Evolutionary conservation across 1,284 basidiomycete species (phyloP), one percentile per base, ranked within the genome.

Genomic region (Butyriboletus appendiculatus): DNA sequence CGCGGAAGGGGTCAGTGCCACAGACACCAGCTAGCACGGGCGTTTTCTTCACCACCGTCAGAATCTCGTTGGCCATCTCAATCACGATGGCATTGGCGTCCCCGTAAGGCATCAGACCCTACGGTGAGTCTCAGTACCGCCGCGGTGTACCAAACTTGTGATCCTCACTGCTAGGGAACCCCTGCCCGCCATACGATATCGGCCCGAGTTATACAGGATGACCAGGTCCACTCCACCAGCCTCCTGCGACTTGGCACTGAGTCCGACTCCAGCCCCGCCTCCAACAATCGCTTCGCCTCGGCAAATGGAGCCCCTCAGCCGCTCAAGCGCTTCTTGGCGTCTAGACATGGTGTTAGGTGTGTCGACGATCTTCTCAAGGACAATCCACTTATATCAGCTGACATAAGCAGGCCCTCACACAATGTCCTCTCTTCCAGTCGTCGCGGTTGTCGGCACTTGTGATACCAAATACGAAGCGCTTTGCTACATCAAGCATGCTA

Each of bases 71-170:
- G 9, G 60, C 66, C 67, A 71, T 69, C 28, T 69, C 67, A 8
- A 70, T 49, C 58, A 71, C 58, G 52, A 67, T 65, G 16, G 48
- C 60, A 43, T 71, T 71, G 4, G 64, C 66, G 44, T 71, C 65
- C 20, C 69, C 66, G n/a, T 66, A 70, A 20, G 68, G 67, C 66
- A 68, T 67, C 38, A 67, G 52, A 34, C 66, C 68, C 56, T 69
- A 34, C n/a, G 11, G n/a, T 10, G 33, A 26, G 18, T 46, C 41
- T 62, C 35, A 48, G 48, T 18, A 44, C n/a, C 14, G 32, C 18
- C 26, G 16, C 16, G 15, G 22, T 40, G 30, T 32, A 43, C 24
- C n/a, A 50, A 40, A 35, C 33, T 18, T 35, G 34, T 26, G 41
- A 22, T 42, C 41, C 66, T 52, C 55, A 65, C 65, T 35, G 68